Evolutionary conservation across 345 rosid genomes (phyloP).

Genomic region (Eucalyptus cladocalyx): DNA sequence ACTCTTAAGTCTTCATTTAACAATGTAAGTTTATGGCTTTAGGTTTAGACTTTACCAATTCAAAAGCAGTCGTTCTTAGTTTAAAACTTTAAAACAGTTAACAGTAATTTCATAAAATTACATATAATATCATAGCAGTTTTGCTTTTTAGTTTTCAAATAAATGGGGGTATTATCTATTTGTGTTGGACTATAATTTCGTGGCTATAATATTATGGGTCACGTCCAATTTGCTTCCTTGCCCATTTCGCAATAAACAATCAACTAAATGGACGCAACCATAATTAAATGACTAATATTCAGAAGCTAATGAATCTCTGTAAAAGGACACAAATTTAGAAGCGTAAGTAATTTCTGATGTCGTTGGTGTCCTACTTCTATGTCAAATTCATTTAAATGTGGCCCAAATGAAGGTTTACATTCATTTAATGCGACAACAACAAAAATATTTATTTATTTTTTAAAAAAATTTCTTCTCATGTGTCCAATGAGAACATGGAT

Average conservation of each 20-base stretch:
- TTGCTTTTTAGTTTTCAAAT: fast-evolving
- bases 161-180: neutral
- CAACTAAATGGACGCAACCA: neutral
- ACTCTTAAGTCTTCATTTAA: no score
- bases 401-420: neutral
- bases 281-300: neutral
- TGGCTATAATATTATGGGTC: neutral
- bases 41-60: no score
- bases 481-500: neutral
- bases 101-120: neutral
- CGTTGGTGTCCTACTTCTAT: neutral
- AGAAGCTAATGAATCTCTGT: neutral
- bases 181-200: neutral
- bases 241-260: neutral
- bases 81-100: neutral
- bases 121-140: fast-evolving
- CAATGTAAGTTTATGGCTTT: no score
- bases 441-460: no score
- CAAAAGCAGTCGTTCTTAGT: no score
- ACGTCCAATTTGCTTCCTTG: neutral
- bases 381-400: neutral
- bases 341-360: neutral
- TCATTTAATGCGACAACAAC: neutral
- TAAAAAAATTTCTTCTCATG: fast-evolving
- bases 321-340: neutral